These are phyloP conservation scores for Coemansia sp. DNA, from an alignment of 192 early-diverging fungal genomes.

Conservation along the genomic window DNA sequence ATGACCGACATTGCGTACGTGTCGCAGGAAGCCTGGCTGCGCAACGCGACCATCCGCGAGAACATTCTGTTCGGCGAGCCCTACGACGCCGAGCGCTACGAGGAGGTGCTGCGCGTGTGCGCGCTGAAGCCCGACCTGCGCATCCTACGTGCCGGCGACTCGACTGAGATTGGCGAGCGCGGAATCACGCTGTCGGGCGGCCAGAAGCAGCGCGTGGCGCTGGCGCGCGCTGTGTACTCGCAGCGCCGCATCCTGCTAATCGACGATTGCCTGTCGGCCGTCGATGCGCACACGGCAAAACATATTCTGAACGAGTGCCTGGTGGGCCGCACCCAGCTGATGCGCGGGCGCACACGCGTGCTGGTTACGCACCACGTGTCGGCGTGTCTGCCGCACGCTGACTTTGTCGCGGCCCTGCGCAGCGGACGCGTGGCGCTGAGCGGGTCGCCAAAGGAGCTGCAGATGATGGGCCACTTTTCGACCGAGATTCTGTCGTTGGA, in stretches of 20 bases:
- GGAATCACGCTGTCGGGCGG: conserved; percentile 82
- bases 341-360: conserved; percentile 76
- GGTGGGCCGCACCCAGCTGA: conserved; percentile 57
- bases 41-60: conserved; percentile 69
- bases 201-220: conserved; percentile 81
- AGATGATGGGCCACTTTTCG: conserved; percentile 4
- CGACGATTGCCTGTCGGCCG: conserved; percentile 91
- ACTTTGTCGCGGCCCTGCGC: conserved; percentile 58
- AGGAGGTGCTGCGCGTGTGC: conserved; percentile 75
- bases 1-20: conserved; percentile 79
- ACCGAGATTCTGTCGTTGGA: conserved; percentile 6
- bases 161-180: conserved; percentile 92
- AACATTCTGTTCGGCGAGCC: conserved; percentile 84
- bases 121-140: conserved; percentile 82
- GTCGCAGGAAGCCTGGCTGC: conserved; percentile 74
- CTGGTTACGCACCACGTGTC: conserved; percentile 87
- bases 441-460: conserved; percentile 53
- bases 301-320: conserved; percentile 78
- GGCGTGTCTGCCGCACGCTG: conserved; percentile 56
- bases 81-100: conserved; percentile 72
- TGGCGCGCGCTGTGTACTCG: conserved; percentile 84
- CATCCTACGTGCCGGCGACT: conserved; percentile 78
- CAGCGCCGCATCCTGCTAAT: conserved; percentile 62
- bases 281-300: conserved; percentile 90
- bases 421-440: conserved; percentile 56